Evolutionary conservation across 2,329 filamentous ascomycete species (phyloP).

Genomic region (Arthrinium phaeospermum): DNA sequence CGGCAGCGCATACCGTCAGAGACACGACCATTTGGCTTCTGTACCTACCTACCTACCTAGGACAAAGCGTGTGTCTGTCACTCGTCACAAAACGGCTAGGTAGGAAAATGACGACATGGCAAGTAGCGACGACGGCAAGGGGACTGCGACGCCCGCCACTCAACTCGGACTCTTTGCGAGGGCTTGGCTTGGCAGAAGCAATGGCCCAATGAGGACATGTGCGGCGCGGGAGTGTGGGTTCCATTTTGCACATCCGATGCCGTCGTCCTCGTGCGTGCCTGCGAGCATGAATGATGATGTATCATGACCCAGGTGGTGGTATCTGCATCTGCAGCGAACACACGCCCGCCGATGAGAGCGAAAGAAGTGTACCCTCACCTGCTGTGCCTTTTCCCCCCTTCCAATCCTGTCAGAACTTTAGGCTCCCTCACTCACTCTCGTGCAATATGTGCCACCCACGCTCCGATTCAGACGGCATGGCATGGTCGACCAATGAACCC

Average conservation of each 20-base stretch:
- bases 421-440: background rate
- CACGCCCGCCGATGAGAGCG: background rate
- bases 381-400: background rate
- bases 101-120: background rate
- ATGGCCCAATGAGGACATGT: background rate
- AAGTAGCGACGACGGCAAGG: background rate
- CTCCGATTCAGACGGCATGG: no score
- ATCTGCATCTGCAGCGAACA: background rate
- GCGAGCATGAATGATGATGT: background rate
- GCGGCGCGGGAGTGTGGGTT: background rate
- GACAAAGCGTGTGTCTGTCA: background rate
- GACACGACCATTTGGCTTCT: background rate
- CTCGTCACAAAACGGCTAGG: background rate
- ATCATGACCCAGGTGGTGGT: background rate
- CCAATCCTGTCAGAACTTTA: background rate
- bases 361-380: background rate
- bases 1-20: background rate
- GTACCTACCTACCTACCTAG: background rate
- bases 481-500: background rate
- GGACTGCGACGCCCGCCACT: background rate
- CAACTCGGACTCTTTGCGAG: conserved; percentile 14
- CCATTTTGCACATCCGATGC: background rate
- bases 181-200: background rate
- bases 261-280: background rate
- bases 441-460: background rate